Evolutionary conservation across 2,329 filamentous ascomycete genomes (phyloP).

Genomic region (Cercospora sesami): DNA sequence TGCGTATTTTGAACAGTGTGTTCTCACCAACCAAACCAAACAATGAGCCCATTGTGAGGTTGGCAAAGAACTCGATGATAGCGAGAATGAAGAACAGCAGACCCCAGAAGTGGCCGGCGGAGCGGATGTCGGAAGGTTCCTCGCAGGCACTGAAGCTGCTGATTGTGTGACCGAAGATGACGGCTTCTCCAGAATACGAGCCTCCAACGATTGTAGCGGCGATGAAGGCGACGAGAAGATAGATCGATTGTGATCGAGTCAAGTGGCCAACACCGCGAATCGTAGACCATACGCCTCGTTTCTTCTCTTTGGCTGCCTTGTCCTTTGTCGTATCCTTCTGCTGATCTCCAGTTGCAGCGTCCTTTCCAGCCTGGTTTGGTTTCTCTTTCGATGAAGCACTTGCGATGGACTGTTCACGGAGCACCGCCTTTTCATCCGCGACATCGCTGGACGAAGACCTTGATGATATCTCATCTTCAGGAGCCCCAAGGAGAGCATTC

Average conservation of each 20-base stretch:
- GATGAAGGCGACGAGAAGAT: slow-evolving; percentile 25
- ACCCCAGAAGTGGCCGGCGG: slow-evolving; percentile 59
- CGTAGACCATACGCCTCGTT: slow-evolving; percentile 19
- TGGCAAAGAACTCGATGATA: slow-evolving; percentile 61
- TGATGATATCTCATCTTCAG: slow-evolving; percentile 17
- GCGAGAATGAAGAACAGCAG: slow-evolving; percentile 63
- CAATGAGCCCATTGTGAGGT: slow-evolving; percentile 59
- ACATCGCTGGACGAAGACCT: slow-evolving; percentile 14
- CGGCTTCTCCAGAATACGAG: slow-evolving; percentile 58
- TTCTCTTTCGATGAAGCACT: background rate
- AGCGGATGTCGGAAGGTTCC: slow-evolving; percentile 50
- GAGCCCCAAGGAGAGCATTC: background rate
- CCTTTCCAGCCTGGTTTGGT: background rate
- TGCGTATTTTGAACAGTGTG: slow-evolving; percentile 62
- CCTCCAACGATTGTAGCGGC: slow-evolving; percentile 44
- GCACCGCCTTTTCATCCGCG: slow-evolving; percentile 8
- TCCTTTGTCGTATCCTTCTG: slow-evolving; percentile 3
- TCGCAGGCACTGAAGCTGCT: slow-evolving; percentile 59
- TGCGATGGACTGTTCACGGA: background rate
- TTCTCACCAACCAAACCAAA: slow-evolving; percentile 65
- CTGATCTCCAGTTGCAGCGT: slow-evolving; percentile 3
- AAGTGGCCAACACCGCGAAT: slow-evolving; percentile 18
- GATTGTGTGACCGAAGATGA: slow-evolving; percentile 63
- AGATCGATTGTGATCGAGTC: slow-evolving; percentile 19
- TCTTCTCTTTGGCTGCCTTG: slow-evolving; percentile 6